Evolutionary conservation across 2,329 filamentous ascomycete species (phyloP).

Genomic region (Gyromitra esculenta): DNA sequence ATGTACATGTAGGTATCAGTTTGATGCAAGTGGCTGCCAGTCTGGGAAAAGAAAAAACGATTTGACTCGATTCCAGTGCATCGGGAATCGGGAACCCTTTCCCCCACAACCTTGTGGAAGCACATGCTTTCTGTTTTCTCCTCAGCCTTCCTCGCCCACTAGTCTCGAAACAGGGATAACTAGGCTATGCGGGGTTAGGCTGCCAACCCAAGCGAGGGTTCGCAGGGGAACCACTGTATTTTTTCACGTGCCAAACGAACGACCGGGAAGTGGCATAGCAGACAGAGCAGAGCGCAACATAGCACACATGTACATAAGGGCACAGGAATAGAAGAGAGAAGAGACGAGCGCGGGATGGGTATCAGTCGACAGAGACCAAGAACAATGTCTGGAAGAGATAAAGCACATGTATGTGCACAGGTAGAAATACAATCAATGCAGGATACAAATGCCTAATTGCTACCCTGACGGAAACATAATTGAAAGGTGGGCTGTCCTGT

Average conservation of each 20-base stretch:
- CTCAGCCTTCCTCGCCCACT: constrained; percentile 9
- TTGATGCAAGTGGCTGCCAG: not conserved
- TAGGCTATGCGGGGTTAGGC: constrained; percentile 25
- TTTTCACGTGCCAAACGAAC: constrained; percentile 35
- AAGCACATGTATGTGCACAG: not conserved
- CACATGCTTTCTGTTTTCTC: constrained; percentile 33
- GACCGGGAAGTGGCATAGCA: not conserved
- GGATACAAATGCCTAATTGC: not conserved
- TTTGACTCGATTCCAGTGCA: constrained; percentile 31
- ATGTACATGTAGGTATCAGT: not conserved
- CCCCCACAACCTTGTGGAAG: constrained; percentile 32
- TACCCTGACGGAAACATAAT: not conserved
- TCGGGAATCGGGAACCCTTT: constrained; percentile 29
- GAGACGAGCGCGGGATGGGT: not conserved
- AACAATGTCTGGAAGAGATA: not conserved
- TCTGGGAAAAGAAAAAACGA: constrained; percentile 8
- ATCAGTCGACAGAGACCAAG: not conserved
- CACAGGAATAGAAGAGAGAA: not conserved
- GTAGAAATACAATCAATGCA: not conserved
- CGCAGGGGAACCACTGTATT: constrained; percentile 7
- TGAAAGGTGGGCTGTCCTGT: not conserved
- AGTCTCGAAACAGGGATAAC: constrained; percentile 18
- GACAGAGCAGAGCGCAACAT: not conserved
- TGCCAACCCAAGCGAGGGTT: constrained; percentile 13
- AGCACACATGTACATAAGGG: not conserved